Base-by-base conservation (phyloP, 768 basidiomycete species). In the Tulasnella sp. region DNA sequence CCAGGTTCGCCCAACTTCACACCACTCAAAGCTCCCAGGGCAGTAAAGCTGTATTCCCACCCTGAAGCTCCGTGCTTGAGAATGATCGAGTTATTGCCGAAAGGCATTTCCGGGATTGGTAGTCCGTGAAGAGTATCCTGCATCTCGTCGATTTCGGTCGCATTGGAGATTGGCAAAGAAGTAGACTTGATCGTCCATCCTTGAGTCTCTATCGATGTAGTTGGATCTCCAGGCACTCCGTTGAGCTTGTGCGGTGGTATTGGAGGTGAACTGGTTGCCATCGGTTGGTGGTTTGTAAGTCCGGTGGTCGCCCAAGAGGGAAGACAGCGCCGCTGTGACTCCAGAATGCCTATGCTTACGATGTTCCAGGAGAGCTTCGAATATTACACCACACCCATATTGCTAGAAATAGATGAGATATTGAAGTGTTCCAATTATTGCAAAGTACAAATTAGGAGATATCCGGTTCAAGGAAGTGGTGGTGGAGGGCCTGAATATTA, bases 31-130 rank as follows among this genome's bases (percentile, higher is more conserved):
- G 94, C 93, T 12, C 86, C 84, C 42, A 85, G 81, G 0, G 91
- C 84, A 26, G 86, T 84, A 79, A 97, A 95, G 0, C 81, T 77
- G 72, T 90, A 87, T 67, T 79, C 81, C 85, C 90, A 90, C 12
- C 86, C 87, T 8, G 85, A 87, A 0, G 86, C 80, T 32, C 78
- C 81, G 76, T 98, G 92, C 37, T 84, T 82, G 32, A 98, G 80
- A 3, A 83, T 81, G 9, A 99, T 83, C 17, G 78, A 79, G 80
- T 98, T 98, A 79, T 86, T 87, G 5, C 94, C 95, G 77, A 98
- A 98, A 0, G 92, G 94, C 94, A 98, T 98, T 79, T 99, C 97
- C 2, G 97, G 97, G 1, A 96, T 80, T 0, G 96, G 92, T 32
- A 98, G 83, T 2, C 89, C 88, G 22, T 71, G 42, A 4, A 92